Base-by-base conservation (phyloP, 768 basidiomycete species). In the Russula foetens region DNA sequence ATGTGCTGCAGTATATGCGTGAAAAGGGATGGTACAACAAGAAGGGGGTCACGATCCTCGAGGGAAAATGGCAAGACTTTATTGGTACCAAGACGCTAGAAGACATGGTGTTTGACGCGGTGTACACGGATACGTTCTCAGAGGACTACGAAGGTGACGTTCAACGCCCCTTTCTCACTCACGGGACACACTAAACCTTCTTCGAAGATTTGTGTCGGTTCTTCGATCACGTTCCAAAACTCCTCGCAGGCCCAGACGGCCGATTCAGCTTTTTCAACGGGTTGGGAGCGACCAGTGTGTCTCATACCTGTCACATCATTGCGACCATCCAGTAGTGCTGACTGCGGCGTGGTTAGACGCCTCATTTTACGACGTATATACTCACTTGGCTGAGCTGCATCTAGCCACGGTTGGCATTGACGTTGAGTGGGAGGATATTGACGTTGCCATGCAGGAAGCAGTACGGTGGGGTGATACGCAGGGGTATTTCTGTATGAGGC, bases 181-280 rank as follows among this genome's bases (percentile, higher is more conserved):
- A 15, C 43, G 3, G 19, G 17, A 19, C 24, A n/a, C 23, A 3
- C 29, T 9, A 45, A 47, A 23, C 21, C 41, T 50, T 7, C 19
- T 24, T 61, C 56, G 17, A 58, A 77, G 88, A 88, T 63, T 79
- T 98, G 41, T 82, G 82, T 66, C 75, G 76, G 31, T 96, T 98
- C 74, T 98, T 99, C 71, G 83, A 84, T 56, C 75, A 80, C 47
- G 72, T 97, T 2, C 92, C 91, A 3, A 79, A 88, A 66, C 77
- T 99, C 5, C 76, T 98, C 17, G 78, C 79, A 23, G 84, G 84
- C 15, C 80, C 84, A n/a, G 77, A 84, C 15, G 86, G 88, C n/a
- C 78, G 84, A 17, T 90, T 95, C 70, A 88, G 92, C 62, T 99
- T 98, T 74, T 99, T 98, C 80, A 92, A 99, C 69, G 97, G 97